Percentiles rank a stretch among this genome's conserved stretches.
phyloP scores from a whole-genome alignment of 2,329 filamentous ascomycete genomes.

The Trichoderma semiorbis region DNA sequence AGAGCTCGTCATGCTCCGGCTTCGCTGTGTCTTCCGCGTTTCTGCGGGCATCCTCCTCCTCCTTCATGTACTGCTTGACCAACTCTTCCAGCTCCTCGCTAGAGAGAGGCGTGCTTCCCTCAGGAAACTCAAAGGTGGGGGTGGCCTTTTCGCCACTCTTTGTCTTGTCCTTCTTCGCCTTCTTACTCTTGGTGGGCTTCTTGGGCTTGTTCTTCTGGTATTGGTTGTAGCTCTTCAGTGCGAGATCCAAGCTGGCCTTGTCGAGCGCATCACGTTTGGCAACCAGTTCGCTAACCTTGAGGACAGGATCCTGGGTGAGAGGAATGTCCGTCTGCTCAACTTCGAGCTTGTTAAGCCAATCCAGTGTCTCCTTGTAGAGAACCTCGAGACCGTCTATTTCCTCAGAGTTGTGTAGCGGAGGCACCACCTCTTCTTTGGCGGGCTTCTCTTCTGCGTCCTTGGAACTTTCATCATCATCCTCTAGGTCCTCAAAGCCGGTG shows the following conservation, averaged over 20 bases:
- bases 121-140: slow-evolving; percentile 40
- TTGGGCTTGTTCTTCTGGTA: slow-evolving; percentile 43
- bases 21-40: slow-evolving; percentile 27
- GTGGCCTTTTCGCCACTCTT: slow-evolving; percentile 34
- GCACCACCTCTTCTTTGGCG: slow-evolving; percentile 49
- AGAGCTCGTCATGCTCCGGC: slow-evolving; percentile 36
- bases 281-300: slow-evolving; percentile 69
- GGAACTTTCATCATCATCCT: slow-evolving; percentile 59
- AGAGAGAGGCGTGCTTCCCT: slow-evolving; percentile 34
- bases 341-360: slow-evolving; percentile 74
- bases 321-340: slow-evolving; percentile 67
- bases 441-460: slow-evolving; percentile 46
- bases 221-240: slow-evolving; percentile 62
- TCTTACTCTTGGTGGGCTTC: slow-evolving; percentile 43
- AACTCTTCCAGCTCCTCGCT: slow-evolving; percentile 53
- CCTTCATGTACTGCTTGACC: slow-evolving; percentile 33
- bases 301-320: slow-evolving; percentile 68
- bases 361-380: slow-evolving; percentile 57
- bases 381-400: slow-evolving; percentile 67
- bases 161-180: slow-evolving; percentile 38
- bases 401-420: slow-evolving; percentile 66
- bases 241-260: slow-evolving; percentile 65
- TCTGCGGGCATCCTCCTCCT: slow-evolving; percentile 27
- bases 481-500: slow-evolving; percentile 68
- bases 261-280: slow-evolving; percentile 68